These are phyloP conservation scores for Babesia ovata DNA, from an alignment of 169 alveolate genomes.

Conservation along the genomic window DNA sequence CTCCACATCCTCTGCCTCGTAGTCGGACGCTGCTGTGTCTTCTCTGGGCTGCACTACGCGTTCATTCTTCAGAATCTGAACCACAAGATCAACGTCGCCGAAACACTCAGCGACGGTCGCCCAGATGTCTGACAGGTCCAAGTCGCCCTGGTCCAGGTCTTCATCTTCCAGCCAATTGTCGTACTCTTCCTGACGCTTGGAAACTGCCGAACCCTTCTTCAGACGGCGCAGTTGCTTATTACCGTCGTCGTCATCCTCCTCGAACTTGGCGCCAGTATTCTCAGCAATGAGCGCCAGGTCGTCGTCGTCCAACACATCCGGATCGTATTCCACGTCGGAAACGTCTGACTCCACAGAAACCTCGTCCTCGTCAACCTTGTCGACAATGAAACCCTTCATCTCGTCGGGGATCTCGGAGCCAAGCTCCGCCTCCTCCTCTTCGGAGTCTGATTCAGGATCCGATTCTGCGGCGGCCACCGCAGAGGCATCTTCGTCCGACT, in stretches of 20 bases:
- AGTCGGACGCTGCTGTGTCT: slow-evolving; percentile 39
- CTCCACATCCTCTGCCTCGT: slow-evolving; percentile 31
- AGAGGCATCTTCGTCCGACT: slow-evolving; percentile 50
- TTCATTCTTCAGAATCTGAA: slow-evolving; percentile 64
- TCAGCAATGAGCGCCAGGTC: slow-evolving; percentile 78
- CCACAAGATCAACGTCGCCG: slow-evolving; percentile 63
- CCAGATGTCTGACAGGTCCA: slow-evolving; percentile 62
- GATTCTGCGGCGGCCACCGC: slow-evolving; percentile 33
- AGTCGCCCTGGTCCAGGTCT: slow-evolving; percentile 21
- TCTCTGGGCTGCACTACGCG: slow-evolving; percentile 16
- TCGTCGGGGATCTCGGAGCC: slow-evolving; percentile 69
- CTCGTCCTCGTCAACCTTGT: slow-evolving; percentile 74
- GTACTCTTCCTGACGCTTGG: slow-evolving; percentile 23
- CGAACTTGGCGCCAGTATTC: slow-evolving; percentile 72
- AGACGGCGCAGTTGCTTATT: slow-evolving; percentile 64
- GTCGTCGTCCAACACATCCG: slow-evolving; percentile 77
- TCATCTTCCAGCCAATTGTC: slow-evolving; percentile 70
- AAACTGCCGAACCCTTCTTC: slow-evolving; percentile 47
- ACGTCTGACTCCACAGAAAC: slow-evolving; percentile 64
- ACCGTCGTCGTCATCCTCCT: slow-evolving; percentile 69
- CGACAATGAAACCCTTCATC: slow-evolving; percentile 74
- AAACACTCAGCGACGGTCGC: slow-evolving; percentile 67
- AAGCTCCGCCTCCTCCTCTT: slow-evolving; percentile 50
- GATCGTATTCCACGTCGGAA: slow-evolving; percentile 74
- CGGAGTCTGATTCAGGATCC: slow-evolving; percentile 40